Percentiles rank a stretch among this genome's conserved stretches.
These are phyloP conservation scores for Lasiosphaeris hirsuta DNA, from an alignment of 495 filamentous ascomycete genomes.

Conservation along the genomic window DNA sequence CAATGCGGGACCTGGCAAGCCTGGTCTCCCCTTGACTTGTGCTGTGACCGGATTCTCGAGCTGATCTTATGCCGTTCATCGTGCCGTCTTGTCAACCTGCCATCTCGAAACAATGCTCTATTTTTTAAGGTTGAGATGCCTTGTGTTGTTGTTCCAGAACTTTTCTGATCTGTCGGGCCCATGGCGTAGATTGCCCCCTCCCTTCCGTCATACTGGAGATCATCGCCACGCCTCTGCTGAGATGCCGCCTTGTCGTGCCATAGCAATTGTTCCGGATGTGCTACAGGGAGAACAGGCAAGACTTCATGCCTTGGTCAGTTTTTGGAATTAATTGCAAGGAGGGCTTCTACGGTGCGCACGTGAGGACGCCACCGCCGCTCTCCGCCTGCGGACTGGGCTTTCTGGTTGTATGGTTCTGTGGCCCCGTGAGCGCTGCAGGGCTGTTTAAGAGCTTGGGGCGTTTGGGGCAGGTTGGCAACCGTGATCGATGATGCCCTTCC, in stretches of 20 bases:
- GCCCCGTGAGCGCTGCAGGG: slow-evolving; percentile 9
- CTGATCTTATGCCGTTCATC: slow-evolving; percentile 49
- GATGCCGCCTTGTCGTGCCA: slow-evolving; percentile 15
- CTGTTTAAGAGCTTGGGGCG: slow-evolving; percentile 14
- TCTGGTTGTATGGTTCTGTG: background rate
- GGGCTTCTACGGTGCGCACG: background rate
- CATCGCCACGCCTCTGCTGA: slow-evolving; percentile 11
- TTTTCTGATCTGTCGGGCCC: slow-evolving; percentile 21
- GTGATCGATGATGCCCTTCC: slow-evolving; percentile 1
- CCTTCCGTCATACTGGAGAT: slow-evolving; percentile 19
- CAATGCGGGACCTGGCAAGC: slow-evolving; percentile 32
- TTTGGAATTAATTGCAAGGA: slow-evolving; percentile 18
- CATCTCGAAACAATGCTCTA: slow-evolving; percentile 27
- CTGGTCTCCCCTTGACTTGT: slow-evolving; percentile 24
- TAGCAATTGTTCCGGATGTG: slow-evolving; percentile 24
- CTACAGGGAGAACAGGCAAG: slow-evolving; percentile 18
- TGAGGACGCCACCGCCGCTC: background rate
- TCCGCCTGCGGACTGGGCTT: background rate
- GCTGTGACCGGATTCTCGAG: slow-evolving; percentile 50
- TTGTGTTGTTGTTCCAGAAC: slow-evolving; percentile 29
- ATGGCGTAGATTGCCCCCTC: slow-evolving; percentile 21
- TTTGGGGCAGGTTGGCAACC: slow-evolving; percentile 10
- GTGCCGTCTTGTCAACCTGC: slow-evolving; percentile 20
- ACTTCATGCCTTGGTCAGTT: slow-evolving; percentile 20
- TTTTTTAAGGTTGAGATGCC: slow-evolving; percentile 17